These are phyloP conservation scores for Entomortierella parvispora DNA, from an alignment of 192 early-diverging fungal species.

Conservation along the genomic window DNA sequence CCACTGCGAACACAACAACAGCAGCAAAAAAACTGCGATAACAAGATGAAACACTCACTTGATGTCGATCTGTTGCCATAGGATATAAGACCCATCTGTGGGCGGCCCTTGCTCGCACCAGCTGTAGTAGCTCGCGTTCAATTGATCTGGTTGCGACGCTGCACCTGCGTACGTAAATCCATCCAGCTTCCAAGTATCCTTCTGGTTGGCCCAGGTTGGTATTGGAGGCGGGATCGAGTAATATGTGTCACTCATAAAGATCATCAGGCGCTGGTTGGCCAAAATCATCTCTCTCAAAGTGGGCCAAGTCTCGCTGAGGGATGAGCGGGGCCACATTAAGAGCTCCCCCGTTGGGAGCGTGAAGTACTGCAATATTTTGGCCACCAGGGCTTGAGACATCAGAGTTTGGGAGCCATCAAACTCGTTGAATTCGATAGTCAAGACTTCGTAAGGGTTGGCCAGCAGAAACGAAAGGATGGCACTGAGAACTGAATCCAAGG, in stretches of 20 bases:
- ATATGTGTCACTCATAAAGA: constrained; percentile 44
- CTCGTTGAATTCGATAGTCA: constrained; percentile 54
- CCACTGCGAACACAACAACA: neutral
- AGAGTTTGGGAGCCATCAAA: constrained; percentile 18
- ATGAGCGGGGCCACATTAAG: constrained; percentile 16
- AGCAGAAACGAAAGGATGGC: constrained; percentile 40
- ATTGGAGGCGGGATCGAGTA: constrained; percentile 21
- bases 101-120: constrained; percentile 25
- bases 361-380: constrained; percentile 46
- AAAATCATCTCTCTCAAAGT: constrained; percentile 53
- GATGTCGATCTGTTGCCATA: constrained; percentile 55
- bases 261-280: constrained; percentile 42
- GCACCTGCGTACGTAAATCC: constrained; percentile 30
- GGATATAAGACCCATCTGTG: constrained; percentile 24
- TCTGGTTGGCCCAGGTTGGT: constrained; percentile 40
- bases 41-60: constrained; percentile 32
- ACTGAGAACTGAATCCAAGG: constrained; percentile 36
- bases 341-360: constrained; percentile 17
- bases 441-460: constrained; percentile 51
- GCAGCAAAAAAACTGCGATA: neutral
- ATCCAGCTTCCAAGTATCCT: constrained; percentile 37
- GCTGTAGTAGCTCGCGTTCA: constrained; percentile 36
- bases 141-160: constrained; percentile 13
- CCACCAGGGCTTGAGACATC: constrained; percentile 14
- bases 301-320: constrained; percentile 20